Evolutionary conservation across 164 flowering plant species (phyloP), one percentile per base, ranked within the genome.

Genomic region (Hamamelis virginiana): DNA sequence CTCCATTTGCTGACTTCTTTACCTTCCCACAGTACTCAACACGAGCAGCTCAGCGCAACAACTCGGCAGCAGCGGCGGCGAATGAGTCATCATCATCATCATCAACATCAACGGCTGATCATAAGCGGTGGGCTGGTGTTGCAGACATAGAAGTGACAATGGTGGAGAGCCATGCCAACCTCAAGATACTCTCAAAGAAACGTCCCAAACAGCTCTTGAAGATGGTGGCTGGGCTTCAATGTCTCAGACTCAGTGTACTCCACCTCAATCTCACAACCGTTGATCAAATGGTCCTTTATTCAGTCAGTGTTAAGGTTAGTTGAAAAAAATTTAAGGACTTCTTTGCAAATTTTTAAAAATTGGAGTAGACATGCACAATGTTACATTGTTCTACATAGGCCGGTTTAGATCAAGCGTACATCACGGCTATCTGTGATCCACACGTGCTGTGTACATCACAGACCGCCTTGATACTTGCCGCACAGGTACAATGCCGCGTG

Each of bases 111-210:
- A n/a, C 14, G 55, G n/a, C 57, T 13, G 74, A 62, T 1, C 73
- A 77, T 59, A 70, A 76, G 44, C 74, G 71, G 14, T 50, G 62
- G 44, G 77, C 74, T 0, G 80, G 82, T 0, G 64, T 70, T 19
- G 96, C 89, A 0, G 97, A 93, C 69, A 88, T 93, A 28, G 97
- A 93, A 75, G 98, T 93, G 69, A 89, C 85, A n/a, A 77, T 91
- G 91, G 92, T 84, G 62, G 98, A 93, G 70, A 86, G 84, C 78
- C 97, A 93, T 69, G 97, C 97, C 56, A 89, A 85, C 70, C 73
- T 91, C 51, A 91, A 91, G 77, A 81, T 93, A 51, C 83, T 85
- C 0, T 69, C 97, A 0, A 79, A 72, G 78, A 84, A 76, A 74
- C 75, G 80, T 33, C 88, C 92, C 0, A 78, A 78, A 43, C 97